phyloP scores from a whole-genome alignment of 1,284 basidiomycete genomes.

The Ceraceosorus guamensis region DNA sequence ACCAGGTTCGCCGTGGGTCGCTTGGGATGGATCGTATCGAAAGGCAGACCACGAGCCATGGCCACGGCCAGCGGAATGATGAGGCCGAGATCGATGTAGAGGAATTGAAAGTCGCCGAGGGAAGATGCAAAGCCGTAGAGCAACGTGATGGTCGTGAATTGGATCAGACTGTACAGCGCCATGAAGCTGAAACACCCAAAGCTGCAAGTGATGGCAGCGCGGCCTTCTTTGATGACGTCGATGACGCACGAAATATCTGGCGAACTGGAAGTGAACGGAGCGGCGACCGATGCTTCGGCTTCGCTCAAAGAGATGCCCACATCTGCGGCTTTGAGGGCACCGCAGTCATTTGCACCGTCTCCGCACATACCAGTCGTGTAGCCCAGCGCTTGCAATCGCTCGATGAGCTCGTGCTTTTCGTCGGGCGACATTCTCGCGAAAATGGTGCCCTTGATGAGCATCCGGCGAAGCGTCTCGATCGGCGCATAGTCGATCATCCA shows the following conservation, averaged over 20 bases:
- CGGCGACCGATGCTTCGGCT: slow-evolving; percentile 97
- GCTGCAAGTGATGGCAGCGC: slow-evolving; percentile 89
- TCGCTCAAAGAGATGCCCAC: slow-evolving; percentile 94
- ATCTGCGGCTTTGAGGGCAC: slow-evolving; percentile 95
- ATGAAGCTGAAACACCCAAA: slow-evolving; percentile 98
- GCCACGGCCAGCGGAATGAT: slow-evolving; percentile 87
- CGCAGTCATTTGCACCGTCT: slow-evolving; percentile 97
- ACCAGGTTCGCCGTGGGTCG: slow-evolving; percentile 93
- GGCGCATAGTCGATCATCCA: slow-evolving; percentile 98
- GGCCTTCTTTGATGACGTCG: slow-evolving; percentile 81
- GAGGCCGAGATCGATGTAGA: slow-evolving; percentile 96
- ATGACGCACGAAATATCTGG: slow-evolving; percentile 95
- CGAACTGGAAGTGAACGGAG: slow-evolving; percentile 87
- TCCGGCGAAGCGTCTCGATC: slow-evolving; percentile 57
- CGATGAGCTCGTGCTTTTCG: slow-evolving; percentile 97
- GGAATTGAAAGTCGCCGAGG: slow-evolving; percentile 90
- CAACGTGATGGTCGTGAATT: slow-evolving; percentile 67
- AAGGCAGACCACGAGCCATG: slow-evolving; percentile 93
- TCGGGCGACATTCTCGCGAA: slow-evolving; percentile 99
- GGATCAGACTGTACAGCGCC: slow-evolving; percentile 56
- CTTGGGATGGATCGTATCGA: slow-evolving; percentile 64
- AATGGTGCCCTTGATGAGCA: slow-evolving; percentile 96
- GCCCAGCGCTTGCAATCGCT: slow-evolving; percentile 81
- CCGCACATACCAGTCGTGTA: slow-evolving; percentile 98
- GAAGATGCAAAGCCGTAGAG: slow-evolving; percentile 94